Conservation (phyloP, 805 yeast species). For the Candida hispaniensis region DNA sequence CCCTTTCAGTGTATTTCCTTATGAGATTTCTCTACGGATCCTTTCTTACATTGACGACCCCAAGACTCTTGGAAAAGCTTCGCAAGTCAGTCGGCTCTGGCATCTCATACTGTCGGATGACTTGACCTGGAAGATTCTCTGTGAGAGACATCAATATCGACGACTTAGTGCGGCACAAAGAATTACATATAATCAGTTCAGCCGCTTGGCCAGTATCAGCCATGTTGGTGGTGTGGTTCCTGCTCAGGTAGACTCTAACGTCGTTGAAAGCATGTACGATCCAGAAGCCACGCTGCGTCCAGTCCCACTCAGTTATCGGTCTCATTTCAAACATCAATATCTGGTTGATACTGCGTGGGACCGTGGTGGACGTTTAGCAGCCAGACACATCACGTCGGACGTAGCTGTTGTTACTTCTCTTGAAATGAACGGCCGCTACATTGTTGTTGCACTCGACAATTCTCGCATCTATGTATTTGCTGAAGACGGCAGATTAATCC, state of each 20-base stretch:
- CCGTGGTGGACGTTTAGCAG: conserved; percentile 33
- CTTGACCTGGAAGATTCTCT: conserved; percentile 34
- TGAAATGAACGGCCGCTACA: conserved; percentile 29
- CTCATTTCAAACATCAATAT: conserved; percentile 33
- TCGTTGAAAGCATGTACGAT: conserved; percentile 27
- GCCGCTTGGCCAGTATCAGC: conserved; percentile 7
- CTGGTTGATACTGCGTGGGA: conserved; percentile 33
- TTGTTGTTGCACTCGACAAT: conserved; percentile 35
- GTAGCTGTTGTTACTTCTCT: conserved; percentile 34
- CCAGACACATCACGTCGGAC: conserved; percentile 30
- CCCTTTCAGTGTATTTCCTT: conserved; percentile 48
- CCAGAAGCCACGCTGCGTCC: conserved; percentile 26
- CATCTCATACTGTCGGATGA: conserved; percentile 33
- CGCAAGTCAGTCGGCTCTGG: conserved; percentile 86
- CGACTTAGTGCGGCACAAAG: conserved; percentile 29
- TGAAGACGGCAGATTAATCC: conserved; percentile 36
- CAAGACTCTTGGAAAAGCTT: conserved; percentile 79
- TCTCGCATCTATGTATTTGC: conserved; percentile 35
- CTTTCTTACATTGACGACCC: conserved; percentile 76
- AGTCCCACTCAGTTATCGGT: conserved; percentile 30
- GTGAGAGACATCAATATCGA: conserved; percentile 30
- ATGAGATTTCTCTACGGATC: conserved; percentile 71
- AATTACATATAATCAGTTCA: conserved; percentile 7
- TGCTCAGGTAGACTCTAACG: conserved; percentile 17
- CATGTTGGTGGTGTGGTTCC: conserved; percentile 1